Conservation (phyloP, 2,329 filamentous ascomycete species). For the Arthrobotrys musiformis region DNA sequence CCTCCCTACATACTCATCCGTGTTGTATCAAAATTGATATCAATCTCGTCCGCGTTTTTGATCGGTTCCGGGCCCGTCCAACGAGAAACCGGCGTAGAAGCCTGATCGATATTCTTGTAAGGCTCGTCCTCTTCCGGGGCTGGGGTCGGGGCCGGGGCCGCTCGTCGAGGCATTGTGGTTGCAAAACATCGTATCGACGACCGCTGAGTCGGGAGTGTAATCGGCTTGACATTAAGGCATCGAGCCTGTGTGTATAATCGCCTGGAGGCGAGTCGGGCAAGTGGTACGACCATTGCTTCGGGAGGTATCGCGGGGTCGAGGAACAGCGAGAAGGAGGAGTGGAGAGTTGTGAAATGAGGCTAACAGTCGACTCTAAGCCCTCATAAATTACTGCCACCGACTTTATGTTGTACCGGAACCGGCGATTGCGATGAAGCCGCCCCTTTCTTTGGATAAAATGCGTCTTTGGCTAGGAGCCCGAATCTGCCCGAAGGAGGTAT, state of each 20-base stretch:
- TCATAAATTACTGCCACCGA: conserved; percentile 19
- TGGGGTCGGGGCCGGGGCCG: background rate
- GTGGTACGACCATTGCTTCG: conserved; percentile 42
- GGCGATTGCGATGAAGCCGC: background rate
- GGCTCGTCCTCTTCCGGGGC: conserved; percentile 6
- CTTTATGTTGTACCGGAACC: background rate
- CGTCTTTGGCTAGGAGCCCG: conserved; percentile 27
- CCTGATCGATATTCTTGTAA: conserved; percentile 20
- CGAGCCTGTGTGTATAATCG: conserved; percentile 34
- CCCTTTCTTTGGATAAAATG: background rate
- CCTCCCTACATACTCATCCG: conserved; percentile 64
- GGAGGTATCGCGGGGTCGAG: conserved; percentile 46
- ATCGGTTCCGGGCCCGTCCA: conserved; percentile 28
- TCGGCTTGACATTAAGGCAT: conserved; percentile 37
- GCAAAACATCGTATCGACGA: conserved; percentile 43
- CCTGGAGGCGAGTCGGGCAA: conserved; percentile 50
- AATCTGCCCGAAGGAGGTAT: conserved; percentile 33
- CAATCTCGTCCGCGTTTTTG: conserved; percentile 22
- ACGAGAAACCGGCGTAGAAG: conserved; percentile 46
- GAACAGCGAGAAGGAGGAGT: conserved; percentile 1
- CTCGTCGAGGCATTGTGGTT: conserved; percentile 52
- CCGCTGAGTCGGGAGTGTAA: conserved; percentile 18
- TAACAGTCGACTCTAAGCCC: conserved; percentile 31
- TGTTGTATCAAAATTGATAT: conserved; percentile 61
- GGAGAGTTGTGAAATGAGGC: conserved; percentile 27